Evolutionary conservation across 768 basidiomycete species (phyloP), one percentile per base, ranked within the genome.

Genomic region (Trametes cubensis): DNA sequence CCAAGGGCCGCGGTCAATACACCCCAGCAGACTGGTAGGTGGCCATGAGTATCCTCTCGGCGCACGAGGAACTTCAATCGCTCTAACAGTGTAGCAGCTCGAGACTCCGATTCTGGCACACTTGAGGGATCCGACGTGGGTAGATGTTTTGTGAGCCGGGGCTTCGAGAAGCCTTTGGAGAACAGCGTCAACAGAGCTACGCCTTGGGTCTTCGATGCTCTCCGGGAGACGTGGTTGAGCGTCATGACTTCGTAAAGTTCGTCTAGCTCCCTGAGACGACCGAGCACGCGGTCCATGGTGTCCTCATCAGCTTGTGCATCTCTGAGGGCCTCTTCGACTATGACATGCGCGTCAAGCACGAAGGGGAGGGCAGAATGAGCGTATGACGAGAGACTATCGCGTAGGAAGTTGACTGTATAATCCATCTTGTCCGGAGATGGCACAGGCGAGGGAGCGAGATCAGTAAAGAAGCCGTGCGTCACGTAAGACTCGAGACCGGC

Each of bases 11-110:
- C 88, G 1, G 90, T 90, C 55, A 99, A 75, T 1, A 92, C 80
- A 3, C 92, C 97, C 90, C 94, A 99, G 73, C 93, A 96, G 17
- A 93, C 77, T 0, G 94, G 92, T 45, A 97, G 80, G 76, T 99
- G 96, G 0, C 94, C 96, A 26, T 79, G 81, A 0, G 82, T 80
- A 38, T 83, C 83, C 52, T 87, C 90, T 30, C 76, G 77, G 58
- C 94, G 81, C 2, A 91, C 81, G 47, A 76, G 75, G 42, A 84
- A 74, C 76, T 95, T 96, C 70, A 92, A 84, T 46, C 75, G 74
- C 34, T 92, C 86, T 20, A 95, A 76, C 34, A 94, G 72, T 10
- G 60, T 55, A 15, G 65, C 64, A 1, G 70, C 63, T n/a, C 58
- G 66, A 18, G 52, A 56, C 23, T 73, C 72, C 26, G 64, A 55